These are phyloP conservation scores for Daphne laureola DNA, from an alignment of 441 rosid species.

Conservation along the genomic window DNA sequence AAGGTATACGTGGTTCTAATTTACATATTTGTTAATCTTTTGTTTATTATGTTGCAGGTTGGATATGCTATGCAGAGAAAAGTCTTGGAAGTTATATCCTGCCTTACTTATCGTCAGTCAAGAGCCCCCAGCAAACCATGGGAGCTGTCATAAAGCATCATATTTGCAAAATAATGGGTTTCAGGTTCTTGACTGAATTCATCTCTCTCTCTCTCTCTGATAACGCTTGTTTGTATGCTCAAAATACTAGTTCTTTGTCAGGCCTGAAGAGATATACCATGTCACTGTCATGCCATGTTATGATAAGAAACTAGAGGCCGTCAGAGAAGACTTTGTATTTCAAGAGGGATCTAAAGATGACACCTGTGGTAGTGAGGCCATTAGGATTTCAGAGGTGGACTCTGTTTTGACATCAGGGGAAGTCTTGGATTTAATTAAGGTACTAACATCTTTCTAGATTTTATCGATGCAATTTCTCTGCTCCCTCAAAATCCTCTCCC, in stretches of 20 bases:
- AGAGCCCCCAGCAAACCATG: constrained; percentile 92
- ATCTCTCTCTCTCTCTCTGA: background rate
- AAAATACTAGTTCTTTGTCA: constrained; percentile 22
- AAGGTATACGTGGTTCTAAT: background rate
- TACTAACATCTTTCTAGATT: constrained; percentile 13
- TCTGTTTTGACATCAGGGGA: constrained; percentile 89
- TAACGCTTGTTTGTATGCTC: background rate
- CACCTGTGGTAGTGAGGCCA: constrained; percentile 13
- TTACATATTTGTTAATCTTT: constrained; percentile 7
- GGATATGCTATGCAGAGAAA: constrained; percentile 98
- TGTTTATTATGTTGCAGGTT: constrained; percentile 47
- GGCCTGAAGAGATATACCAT: constrained; percentile 81
- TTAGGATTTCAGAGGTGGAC: constrained; percentile 64
- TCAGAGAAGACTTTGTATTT: constrained; percentile 76
- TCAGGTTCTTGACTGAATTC: constrained; percentile 37
- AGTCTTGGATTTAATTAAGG: constrained; percentile 81
- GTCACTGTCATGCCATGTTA: constrained; percentile 96
- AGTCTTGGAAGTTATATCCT: constrained; percentile 78
- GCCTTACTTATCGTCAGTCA: constrained; percentile 79
- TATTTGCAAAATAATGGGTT: constrained; percentile 53
- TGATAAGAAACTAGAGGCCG: constrained; percentile 95
- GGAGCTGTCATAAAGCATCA: constrained; percentile 77
- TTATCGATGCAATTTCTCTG: constrained; percentile 7
- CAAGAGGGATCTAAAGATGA: constrained; percentile 36
- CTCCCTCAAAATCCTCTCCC: too few species aligned